Evolutionary conservation across 345 rosid species (phyloP).

Genomic region (Luvunga scandens): DNA sequence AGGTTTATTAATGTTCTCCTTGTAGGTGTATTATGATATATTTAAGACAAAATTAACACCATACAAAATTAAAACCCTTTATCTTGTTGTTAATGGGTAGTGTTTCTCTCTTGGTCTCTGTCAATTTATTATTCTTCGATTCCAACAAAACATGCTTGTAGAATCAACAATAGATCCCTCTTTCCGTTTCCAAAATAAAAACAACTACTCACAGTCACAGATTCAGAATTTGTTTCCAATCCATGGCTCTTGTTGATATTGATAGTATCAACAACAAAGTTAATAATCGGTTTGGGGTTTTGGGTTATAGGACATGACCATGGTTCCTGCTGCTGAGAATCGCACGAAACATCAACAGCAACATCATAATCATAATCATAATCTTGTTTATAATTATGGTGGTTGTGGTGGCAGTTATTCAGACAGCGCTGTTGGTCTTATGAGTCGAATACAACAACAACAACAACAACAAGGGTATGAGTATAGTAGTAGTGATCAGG

Average conservation of each 20-base stretch:
- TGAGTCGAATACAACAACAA: slow-evolving; percentile 41
- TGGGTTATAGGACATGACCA: slow-evolving; percentile 54
- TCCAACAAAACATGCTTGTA: slow-evolving; percentile 41
- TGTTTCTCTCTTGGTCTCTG: slow-evolving; percentile 16
- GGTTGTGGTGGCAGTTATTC: slow-evolving; percentile 27
- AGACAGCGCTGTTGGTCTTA: slow-evolving; percentile 29
- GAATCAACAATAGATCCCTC: slow-evolving; percentile 29
- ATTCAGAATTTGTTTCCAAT: slow-evolving; percentile 16
- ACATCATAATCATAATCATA: slow-evolving; percentile 7
- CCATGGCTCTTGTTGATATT: slow-evolving; percentile 46
- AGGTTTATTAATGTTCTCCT: slow-evolving; percentile 38
- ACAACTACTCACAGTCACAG: neutral
- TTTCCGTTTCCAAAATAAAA: slow-evolving; percentile 3
- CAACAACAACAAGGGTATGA: slow-evolving; percentile 28
- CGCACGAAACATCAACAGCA: slow-evolving; percentile 27
- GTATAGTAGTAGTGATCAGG: slow-evolving; percentile 28
- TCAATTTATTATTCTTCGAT: slow-evolving; percentile 26
- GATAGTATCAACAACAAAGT: neutral
- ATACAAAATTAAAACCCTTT: slow-evolving; percentile 17
- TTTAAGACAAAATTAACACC: slow-evolving; percentile 17
- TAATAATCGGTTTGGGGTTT: slow-evolving; percentile 23
- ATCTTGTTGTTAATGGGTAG: slow-evolving; percentile 52
- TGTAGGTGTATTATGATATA: slow-evolving; percentile 24
- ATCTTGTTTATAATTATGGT: slow-evolving; percentile 20
- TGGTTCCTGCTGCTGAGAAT: slow-evolving; percentile 60